Percentiles rank a stretch among this genome's conserved stretches.
These are phyloP conservation scores for Yamadazyma blattariae DNA, from an alignment of 1,139 yeast genomes.

Conservation along the genomic window DNA sequence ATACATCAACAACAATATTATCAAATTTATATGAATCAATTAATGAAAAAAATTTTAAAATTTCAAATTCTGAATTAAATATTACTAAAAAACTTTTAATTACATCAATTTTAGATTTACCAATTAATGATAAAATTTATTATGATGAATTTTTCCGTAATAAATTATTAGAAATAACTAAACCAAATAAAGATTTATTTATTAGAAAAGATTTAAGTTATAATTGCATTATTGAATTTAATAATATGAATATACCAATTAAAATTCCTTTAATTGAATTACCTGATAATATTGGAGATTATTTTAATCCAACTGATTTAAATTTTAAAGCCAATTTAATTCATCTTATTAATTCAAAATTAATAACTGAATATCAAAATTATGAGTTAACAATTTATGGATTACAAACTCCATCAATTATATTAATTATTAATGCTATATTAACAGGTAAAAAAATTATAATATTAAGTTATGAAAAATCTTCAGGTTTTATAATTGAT, in stretches of 20 bases:
- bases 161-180: constrained; percentile 30
- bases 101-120: constrained; percentile 46
- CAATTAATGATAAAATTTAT: constrained; percentile 44
- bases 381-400: constrained; percentile 53
- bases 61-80: constrained; percentile 21
- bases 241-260: constrained; percentile 43
- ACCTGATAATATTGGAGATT: constrained; percentile 46
- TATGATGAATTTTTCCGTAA: constrained; percentile 39
- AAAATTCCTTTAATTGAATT: constrained; percentile 40
- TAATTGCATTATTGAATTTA: constrained; percentile 36
- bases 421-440: constrained; percentile 54
- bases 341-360: constrained; percentile 33
- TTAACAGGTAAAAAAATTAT: constrained; percentile 57
- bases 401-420: constrained; percentile 55
- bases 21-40: constrained; percentile 30
- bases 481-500: constrained; percentile 56
- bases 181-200: constrained; percentile 26
- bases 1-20: constrained; percentile 21
- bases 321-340: constrained; percentile 43
- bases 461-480: constrained; percentile 52
- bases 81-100: constrained; percentile 38
- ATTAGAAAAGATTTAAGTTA: constrained; percentile 45
- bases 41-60: constrained; percentile 31
- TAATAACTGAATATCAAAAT: constrained; percentile 27
- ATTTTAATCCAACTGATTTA: constrained; percentile 44